A percentile compares a stretch with the other conserved stretches of the same genome.
Conservation (phyloP, 192 early-diverging fungal species). For the Pilaira anomala region DNA sequence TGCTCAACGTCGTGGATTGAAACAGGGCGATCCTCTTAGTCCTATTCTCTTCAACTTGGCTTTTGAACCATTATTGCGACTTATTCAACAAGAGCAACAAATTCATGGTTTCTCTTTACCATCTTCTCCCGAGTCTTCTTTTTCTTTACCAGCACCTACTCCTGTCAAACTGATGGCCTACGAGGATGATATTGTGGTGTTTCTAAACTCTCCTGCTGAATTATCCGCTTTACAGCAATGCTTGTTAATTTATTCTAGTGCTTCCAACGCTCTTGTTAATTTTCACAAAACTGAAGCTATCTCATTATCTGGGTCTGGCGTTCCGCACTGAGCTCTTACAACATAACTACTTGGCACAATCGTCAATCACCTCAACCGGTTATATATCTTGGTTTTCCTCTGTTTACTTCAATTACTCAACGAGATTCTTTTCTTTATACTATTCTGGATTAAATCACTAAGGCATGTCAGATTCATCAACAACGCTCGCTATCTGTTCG, state of each 20-base stretch:
- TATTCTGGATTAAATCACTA: neutral
- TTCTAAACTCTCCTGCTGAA: neutral
- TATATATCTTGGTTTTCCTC: constrained; percentile 1
- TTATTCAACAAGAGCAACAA: neutral
- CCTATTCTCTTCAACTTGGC: constrained; percentile 26
- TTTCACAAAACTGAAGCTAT: constrained; percentile 2
- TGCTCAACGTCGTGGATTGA: constrained; percentile 16
- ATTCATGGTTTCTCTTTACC: neutral
- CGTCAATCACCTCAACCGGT: neutral
- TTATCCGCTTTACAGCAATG: neutral
- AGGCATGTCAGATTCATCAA: neutral
- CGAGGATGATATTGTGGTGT: constrained; percentile 18
- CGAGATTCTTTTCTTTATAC: neutral
- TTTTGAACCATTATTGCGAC: constrained; percentile 26
- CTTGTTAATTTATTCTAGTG: neutral
- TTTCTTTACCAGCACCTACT: neutral
- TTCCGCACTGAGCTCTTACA: neutral
- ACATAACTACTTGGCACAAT: neutral
- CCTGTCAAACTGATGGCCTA: too few relatives aligned
- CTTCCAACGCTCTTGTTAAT: constrained; percentile 6
- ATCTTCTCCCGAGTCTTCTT: neutral
- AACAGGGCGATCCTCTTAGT: constrained; percentile 32
- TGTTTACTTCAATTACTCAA: neutral
- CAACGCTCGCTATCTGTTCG: neutral
- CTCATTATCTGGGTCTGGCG: neutral